Percentiles rank a stretch among this genome's conserved stretches.
These are phyloP conservation scores for Nicotiana paniculata DNA, from an alignment of 257 asterid genomes.

Conservation along the genomic window DNA sequence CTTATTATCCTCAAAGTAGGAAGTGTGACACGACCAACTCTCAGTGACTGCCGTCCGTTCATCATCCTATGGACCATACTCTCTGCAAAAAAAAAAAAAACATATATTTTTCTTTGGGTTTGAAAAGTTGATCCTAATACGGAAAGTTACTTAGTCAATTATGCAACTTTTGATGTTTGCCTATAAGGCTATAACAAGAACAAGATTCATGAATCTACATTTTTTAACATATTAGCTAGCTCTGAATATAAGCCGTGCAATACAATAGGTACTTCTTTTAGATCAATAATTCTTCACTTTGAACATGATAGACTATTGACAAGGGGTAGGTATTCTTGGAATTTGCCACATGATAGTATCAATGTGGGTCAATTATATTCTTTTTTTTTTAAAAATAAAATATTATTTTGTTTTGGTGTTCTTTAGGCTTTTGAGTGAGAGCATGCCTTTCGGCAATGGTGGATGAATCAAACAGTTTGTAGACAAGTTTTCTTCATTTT, in stretches of 20 bases:
- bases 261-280: not conserved
- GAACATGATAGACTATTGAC: not conserved
- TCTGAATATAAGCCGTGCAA: not conserved
- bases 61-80: conserved; percentile 1
- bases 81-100: not conserved
- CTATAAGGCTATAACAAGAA: not conserved
- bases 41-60: conserved; percentile 18
- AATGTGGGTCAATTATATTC: not conserved
- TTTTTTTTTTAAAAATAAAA: not conserved
- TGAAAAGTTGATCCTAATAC: conserved; percentile 7
- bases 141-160: conserved; percentile 9
- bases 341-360: not conserved
- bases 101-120: not conserved
- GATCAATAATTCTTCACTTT: conserved; percentile 1
- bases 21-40: conserved; percentile 8
- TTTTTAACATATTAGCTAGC: not conserved
- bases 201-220: conserved; percentile 4
- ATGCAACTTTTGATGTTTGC: conserved; percentile 4
- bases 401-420: not conserved
- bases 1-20: not conserved
- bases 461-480: conserved; percentile 10
- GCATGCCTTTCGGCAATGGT: conserved; percentile 38
- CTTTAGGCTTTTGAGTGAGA: conserved; percentile 13
- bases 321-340: not conserved
- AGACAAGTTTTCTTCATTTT: not conserved